Percentiles rank a stretch among this genome's conserved stretches.
Conservation (phyloP, 306 rosid species). For the Vigna reflexopilosa region DNA sequence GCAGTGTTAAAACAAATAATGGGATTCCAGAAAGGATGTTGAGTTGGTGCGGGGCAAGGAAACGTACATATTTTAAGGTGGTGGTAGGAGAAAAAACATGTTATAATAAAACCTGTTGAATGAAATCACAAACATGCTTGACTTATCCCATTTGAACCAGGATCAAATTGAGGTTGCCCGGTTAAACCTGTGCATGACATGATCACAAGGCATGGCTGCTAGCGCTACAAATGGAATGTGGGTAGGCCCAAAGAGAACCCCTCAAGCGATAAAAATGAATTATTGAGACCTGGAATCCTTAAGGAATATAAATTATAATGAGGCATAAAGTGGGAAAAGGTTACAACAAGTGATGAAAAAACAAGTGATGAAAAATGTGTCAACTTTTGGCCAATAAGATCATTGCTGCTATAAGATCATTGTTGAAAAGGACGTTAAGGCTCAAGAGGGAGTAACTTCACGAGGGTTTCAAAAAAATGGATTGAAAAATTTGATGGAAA, state of each 20-base stretch:
- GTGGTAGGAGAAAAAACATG: constrained; percentile 43
- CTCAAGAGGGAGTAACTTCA: constrained; percentile 21
- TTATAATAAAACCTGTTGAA: constrained; percentile 7
- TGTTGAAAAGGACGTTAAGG: constrained; percentile 48
- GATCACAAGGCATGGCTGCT: constrained; percentile 42
- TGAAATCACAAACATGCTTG: constrained; percentile 24
- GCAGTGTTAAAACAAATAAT: constrained; percentile 32
- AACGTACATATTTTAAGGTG: constrained; percentile 25
- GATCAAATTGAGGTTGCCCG: not conserved
- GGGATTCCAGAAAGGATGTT: constrained; percentile 57
- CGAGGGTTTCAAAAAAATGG: constrained; percentile 36
- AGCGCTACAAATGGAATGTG: constrained; percentile 38
- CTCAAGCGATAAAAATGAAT: not conserved
- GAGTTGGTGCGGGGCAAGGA: constrained; percentile 57
- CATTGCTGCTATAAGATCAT: constrained; percentile 46
- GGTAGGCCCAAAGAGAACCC: constrained; percentile 25
- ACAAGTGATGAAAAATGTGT: constrained; percentile 42
- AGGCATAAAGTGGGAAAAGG: constrained; percentile 19
- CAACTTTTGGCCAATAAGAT: constrained; percentile 65
- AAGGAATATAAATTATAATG: constrained; percentile 32
- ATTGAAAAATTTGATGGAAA: constrained; percentile 57
- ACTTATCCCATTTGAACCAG: constrained; percentile 4
- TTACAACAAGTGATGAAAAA: constrained; percentile 2
- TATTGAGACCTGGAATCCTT: not conserved
- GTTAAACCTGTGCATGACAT: constrained; percentile 35